Evolutionary conservation across 2,329 filamentous ascomycete species (phyloP), one percentile per base, ranked within the genome.

Genomic region (Pestalotiopsis sp.): DNA sequence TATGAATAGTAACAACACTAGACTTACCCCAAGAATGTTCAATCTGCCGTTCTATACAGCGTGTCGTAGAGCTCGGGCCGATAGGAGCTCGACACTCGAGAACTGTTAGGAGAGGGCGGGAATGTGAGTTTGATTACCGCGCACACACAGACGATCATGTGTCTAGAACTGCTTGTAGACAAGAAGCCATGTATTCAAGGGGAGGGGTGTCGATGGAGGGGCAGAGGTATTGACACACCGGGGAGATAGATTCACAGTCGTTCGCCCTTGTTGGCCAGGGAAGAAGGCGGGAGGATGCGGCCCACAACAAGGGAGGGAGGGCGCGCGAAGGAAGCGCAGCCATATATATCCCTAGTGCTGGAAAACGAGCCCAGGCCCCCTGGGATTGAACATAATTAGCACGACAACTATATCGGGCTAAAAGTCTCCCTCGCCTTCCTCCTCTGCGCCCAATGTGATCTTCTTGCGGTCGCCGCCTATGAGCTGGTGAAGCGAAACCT

Each of bases 401-500:
- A 71, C 69, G 68, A 55, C 69, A 70, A 66, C 70, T 73, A 73
- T 71, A 74, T 72, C 66, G 66, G 63, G 60, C 74, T 67, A 78
- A 76, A 80, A 75, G 73, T 75, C 68, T 84, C 81, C 73, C 88
- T 66, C 87, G 72, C 80, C 80, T 71, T 89, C 89, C 74, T 87
- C 86, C 69, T 93, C 87, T 76, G 92, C 89, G 79, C 84, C 92
- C 83, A 97, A 91, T 82, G 91, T 94, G 83, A 98, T 94, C 85
- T 93, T 97, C 81, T 91, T 94, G 76, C 94, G 89, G 74, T 92
- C 92, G 77, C 88, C 88, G 75, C 92, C 92, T 71, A 92, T 95
- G 77, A 98, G 90, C 79, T 94, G 91, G 82, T 97, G 94, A 76
- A 97, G 84, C 74, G 93, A 92, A 76, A 98, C 92, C 82, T 94